Percentiles rank a stretch among this genome's conserved stretches.
phyloP scores from a whole-genome alignment of 495 filamentous ascomycete genomes.

The Podospora didyma region DNA sequence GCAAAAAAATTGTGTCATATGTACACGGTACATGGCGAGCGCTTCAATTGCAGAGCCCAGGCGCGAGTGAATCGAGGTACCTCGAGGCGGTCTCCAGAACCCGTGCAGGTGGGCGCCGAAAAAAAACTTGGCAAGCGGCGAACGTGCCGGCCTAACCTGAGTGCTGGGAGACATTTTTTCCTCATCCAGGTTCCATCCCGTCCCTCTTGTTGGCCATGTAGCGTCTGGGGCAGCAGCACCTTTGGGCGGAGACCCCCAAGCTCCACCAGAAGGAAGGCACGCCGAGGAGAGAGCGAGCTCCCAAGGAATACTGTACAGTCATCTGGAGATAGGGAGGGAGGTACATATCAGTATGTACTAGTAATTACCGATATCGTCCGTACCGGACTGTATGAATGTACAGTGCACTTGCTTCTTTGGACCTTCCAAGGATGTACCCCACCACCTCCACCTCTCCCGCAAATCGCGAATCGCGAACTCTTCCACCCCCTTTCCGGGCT shows the following conservation, averaged over 20 bases:
- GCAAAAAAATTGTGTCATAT: constrained; percentile 1
- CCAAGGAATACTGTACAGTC: background rate
- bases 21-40: background rate
- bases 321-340: background rate
- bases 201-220: background rate
- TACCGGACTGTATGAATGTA: too few species aligned
- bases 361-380: too few species aligned
- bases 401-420: too few species aligned
- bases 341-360: too few species aligned
- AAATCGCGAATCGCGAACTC: background rate
- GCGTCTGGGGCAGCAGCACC: background rate
- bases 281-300: background rate
- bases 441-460: background rate
- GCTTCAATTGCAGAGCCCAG: background rate
- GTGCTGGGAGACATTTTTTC: background rate
- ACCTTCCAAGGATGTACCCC: too few species aligned
- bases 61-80: background rate
- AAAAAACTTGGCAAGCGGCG: constrained; percentile 5
- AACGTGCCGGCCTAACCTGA: background rate
- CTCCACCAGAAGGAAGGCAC: background rate
- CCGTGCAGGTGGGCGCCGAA: background rate
- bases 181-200: background rate
- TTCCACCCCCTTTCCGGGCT: background rate
- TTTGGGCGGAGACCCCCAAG: background rate
- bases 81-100: too few species aligned